phyloP scores from a whole-genome alignment of 139 green algal genomes.

The Chlorella sp. region DNA sequence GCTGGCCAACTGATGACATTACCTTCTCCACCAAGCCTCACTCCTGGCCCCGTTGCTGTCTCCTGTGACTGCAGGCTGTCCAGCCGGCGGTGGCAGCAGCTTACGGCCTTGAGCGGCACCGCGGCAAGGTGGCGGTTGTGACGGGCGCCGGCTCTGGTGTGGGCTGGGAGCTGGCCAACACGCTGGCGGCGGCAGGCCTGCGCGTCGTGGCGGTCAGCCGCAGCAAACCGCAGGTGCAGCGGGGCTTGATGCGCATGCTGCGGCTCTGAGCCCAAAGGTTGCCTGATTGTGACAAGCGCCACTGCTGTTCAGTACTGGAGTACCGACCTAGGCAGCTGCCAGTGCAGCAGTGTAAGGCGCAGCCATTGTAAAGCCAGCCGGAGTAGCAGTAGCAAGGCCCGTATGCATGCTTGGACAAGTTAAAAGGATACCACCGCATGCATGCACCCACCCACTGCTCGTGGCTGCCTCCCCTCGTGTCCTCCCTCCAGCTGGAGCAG shows the following conservation, averaged over 20 bases:
- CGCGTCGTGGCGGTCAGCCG: conserved; percentile 84
- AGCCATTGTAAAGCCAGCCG: too few relatives aligned
- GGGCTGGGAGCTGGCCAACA: conserved; percentile 72
- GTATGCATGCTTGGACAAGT: too few relatives aligned
- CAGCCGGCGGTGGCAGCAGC: conserved; percentile 2
- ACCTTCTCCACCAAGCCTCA: too few relatives aligned
- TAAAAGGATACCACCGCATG: not conserved
- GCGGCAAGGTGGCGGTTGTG: conserved; percentile 77
- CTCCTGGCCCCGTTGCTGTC: not conserved
- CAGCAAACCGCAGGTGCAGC: conserved; percentile 57
- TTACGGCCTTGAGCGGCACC: conserved; percentile 61
- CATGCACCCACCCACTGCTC: not conserved
- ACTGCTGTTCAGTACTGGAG: too few relatives aligned
- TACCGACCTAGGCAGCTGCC: too few relatives aligned
- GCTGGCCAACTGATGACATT: too few relatives aligned
- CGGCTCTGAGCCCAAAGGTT: not conserved
- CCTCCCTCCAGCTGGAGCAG: conserved; percentile 64
- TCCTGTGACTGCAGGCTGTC: not conserved
- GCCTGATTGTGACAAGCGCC: not conserved
- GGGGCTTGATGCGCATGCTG: conserved; percentile 3
- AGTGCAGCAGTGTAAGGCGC: too few relatives aligned
- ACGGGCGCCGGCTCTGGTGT: conserved; percentile 83
- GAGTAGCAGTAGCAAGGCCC: too few relatives aligned
- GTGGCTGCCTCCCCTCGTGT: too few relatives aligned
- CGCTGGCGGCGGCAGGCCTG: conserved; percentile 70